Evolutionary conservation across 23 red algal species (phyloP), one percentile per base, ranked within the genome.

Genomic region (Gracilaria vermiculophylla): DNA sequence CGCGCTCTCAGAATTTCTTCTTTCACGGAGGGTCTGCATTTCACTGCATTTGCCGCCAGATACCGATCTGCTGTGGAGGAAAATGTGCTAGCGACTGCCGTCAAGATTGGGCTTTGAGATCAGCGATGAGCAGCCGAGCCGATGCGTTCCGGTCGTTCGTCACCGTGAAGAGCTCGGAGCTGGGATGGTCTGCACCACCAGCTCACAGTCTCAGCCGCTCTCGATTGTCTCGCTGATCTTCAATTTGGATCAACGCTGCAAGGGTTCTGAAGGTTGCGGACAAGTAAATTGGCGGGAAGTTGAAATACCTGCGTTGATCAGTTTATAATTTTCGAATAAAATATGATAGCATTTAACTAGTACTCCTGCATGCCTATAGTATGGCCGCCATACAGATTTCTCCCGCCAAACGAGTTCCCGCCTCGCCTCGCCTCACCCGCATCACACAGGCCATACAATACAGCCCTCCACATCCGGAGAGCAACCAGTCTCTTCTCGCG

Each of bases 21-120:
- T 3, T 25, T 33, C 53, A 83, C 79, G 56, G 58, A 83, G 3
- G 56, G 58, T 2, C 32, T 83, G 28, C 54, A 66, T 1, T 83
- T 83, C 60, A 83, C 79, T 5, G 23, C 60, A 10, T 83, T 83
- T 19, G 56, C 79, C 13, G 79, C 79, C 0, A 53, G 79, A n/a
- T 83, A 83, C 53, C 42, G 56, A 19, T 48, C 79, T 2, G 36
- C 41, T 27, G 13, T 66, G 57, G 79, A 83, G 58, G 79, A 83
- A 49, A 45, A 9, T 14, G 20, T 83, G 35, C 17, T 83, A 23
- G 3, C 67, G 35, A 73, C 67, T 4, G 67, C 67, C 23, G 42
- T 73, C 40, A 73, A 40, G 37, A 24, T 73, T 34, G 67, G 67
- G 17, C 67, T 73, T 28, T 73, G 58, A 64, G 58, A 17, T 6